Conservation (phyloP, 192 early-diverging fungal genomes). For the Entomortierella lignicola region DNA sequence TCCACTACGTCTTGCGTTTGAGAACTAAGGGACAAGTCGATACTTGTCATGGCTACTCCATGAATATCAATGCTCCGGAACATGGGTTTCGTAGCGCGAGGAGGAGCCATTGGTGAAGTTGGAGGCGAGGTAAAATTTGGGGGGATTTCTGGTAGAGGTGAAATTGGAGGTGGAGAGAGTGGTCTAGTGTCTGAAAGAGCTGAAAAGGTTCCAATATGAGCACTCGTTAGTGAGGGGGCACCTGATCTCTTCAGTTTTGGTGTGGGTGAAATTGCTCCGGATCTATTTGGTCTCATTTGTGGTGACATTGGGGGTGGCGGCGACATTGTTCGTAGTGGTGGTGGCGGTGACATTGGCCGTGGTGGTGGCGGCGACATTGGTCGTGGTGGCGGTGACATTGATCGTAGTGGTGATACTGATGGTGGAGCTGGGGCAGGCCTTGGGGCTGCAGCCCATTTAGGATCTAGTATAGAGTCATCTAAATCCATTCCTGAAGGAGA, state of each 20-base stretch:
- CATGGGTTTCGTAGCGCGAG: not conserved
- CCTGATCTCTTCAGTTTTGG: not conserved
- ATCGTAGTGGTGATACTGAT: not conserved
- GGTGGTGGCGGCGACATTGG: too few species aligned
- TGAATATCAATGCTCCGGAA: not conserved
- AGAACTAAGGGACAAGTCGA: not conserved
- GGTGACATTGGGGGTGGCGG: not conserved
- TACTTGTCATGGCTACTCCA: not conserved
- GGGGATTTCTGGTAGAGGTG: not conserved
- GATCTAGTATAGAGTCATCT: not conserved
- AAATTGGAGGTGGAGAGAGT: slow-evolving; percentile 9
- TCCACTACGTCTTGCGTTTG: not conserved
- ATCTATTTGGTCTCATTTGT: not conserved
- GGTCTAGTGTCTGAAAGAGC: not conserved
- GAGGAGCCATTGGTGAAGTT: not conserved
- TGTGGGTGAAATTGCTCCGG: not conserved
- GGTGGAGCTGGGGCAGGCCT: not conserved
- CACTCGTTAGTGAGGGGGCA: not conserved
- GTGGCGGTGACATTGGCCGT: too few species aligned
- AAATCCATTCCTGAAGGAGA: too few species aligned
- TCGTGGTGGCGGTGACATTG: too few species aligned
- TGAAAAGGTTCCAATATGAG: slow-evolving; percentile 1
- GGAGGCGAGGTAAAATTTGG: not conserved
- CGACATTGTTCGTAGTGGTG: too few species aligned
- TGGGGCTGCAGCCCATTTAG: not conserved